Evolutionary conservation across 345 rosid genomes (phyloP).

Genomic region (Firmiana major): DNA sequence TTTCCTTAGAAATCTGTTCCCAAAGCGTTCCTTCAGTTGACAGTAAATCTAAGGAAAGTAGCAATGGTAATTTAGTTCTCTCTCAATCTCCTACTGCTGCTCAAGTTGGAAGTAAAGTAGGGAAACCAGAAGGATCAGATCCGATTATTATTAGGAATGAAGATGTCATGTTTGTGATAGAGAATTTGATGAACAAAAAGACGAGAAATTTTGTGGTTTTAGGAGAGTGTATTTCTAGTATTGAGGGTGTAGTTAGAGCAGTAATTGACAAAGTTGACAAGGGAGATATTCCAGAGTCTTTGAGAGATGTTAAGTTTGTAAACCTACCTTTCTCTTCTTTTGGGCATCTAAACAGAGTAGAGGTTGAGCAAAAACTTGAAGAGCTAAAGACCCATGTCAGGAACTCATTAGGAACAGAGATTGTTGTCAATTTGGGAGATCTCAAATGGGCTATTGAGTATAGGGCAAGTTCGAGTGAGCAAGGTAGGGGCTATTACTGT

Average conservation of each 20-base stretch:
- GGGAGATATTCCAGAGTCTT: constrained; percentile 52
- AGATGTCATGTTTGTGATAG: constrained; percentile 62
- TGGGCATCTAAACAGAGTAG: constrained; percentile 47
- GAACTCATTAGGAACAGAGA: constrained; percentile 43
- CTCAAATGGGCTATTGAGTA: constrained; percentile 60
- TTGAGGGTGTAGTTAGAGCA: constrained; percentile 51
- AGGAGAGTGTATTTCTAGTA: constrained; percentile 59
- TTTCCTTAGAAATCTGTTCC: constrained; percentile 53
- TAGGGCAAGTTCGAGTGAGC: constrained; percentile 37
- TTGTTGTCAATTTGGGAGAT: constrained; percentile 73
- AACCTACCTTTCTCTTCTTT: constrained; percentile 47
- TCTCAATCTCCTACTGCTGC: constrained; percentile 21
- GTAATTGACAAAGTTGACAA: constrained; percentile 60
- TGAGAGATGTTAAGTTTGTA: constrained; percentile 55
- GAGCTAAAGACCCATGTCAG: constrained; percentile 48
- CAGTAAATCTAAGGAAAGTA: constrained; percentile 46
- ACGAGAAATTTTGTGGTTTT: constrained; percentile 57
- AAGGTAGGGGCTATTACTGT: constrained; percentile 33
- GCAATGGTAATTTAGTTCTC: constrained; percentile 15
- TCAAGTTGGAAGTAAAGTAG: constrained; percentile 19
- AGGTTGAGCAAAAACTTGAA: constrained; percentile 52
- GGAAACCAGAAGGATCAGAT: constrained; percentile 23
- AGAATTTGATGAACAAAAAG: constrained; percentile 42
- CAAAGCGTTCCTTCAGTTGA: constrained; percentile 33
- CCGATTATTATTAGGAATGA: constrained; percentile 43